phyloP scores from a whole-genome alignment of 129 eudicot species.

The Chrysanthemum lavandulifolium region DNA sequence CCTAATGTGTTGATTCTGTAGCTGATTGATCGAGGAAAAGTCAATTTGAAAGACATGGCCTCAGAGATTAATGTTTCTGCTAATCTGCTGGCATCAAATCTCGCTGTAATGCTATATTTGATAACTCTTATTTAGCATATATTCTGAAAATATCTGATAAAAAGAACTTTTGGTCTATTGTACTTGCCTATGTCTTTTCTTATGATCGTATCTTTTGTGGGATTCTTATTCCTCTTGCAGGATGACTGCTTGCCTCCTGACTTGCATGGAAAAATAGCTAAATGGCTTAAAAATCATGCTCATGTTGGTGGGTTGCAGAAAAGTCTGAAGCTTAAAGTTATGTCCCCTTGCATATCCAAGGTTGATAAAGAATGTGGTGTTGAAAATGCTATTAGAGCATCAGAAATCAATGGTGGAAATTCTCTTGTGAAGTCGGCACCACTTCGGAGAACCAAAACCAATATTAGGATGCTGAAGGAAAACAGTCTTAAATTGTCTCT shows the following conservation, averaged over 20 bases:
- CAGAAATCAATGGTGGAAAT: slow-evolving; percentile 6
- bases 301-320: slow-evolving; percentile 53
- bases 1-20: slow-evolving; percentile 27
- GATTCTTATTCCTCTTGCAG: slow-evolving; percentile 37
- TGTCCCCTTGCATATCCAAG: background rate
- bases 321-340: slow-evolving; percentile 48
- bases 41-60: slow-evolving; percentile 67
- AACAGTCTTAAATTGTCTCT: slow-evolving; percentile 39
- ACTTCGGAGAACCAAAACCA: slow-evolving; percentile 71
- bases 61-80: slow-evolving; percentile 67
- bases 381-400: slow-evolving; percentile 4
- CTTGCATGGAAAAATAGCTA: slow-evolving; percentile 51
- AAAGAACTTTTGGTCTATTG: background rate
- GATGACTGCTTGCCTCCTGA: slow-evolving; percentile 56
- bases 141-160: background rate
- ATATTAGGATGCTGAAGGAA: slow-evolving; percentile 49
- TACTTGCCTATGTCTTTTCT: background rate
- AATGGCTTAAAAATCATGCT: slow-evolving; percentile 64
- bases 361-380: slow-evolving; percentile 15
- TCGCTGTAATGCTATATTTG: slow-evolving; percentile 51
- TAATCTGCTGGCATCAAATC: slow-evolving; percentile 52
- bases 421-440: slow-evolving; percentile 38
- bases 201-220: background rate
- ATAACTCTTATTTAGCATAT: background rate
- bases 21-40: slow-evolving; percentile 72